Conservation (phyloP, 208 protist species). For the Leishmania gerbilli region DNA sequence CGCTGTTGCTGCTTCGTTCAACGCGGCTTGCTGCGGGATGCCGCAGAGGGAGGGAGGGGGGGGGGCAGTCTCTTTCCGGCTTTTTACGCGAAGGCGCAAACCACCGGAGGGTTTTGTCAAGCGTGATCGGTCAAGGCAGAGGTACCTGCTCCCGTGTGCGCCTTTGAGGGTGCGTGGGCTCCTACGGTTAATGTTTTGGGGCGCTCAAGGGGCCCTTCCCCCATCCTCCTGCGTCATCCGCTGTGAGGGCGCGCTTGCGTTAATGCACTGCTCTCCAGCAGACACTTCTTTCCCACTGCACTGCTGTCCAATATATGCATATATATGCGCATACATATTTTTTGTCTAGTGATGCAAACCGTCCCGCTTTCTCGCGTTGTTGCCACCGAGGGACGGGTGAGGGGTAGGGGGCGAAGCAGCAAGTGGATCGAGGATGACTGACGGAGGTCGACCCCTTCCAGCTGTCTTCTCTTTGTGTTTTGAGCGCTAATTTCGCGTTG, state of each 20-base stretch:
- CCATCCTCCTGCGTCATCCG: neutral
- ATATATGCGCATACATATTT: neutral
- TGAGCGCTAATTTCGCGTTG: neutral
- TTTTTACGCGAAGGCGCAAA: neutral
- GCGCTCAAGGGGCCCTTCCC: neutral
- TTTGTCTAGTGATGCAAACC: neutral
- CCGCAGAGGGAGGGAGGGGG: neutral
- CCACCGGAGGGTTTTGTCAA: neutral
- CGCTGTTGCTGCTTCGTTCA: neutral
- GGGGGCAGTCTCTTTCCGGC: neutral
- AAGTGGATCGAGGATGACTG: neutral
- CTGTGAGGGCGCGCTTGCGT: neutral
- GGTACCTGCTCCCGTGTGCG: neutral
- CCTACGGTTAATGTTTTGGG: neutral
- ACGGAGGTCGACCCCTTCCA: neutral
- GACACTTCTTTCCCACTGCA: neutral
- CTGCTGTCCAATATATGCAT: neutral
- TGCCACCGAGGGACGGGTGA: neutral
- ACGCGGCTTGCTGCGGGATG: neutral
- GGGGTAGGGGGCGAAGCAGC: neutral
- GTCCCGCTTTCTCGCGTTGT: neutral
- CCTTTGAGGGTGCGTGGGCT: neutral
- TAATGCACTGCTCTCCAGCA: neutral
- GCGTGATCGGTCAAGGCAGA: neutral
- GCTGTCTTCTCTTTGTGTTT: no score